A percentile compares a stretch with the other conserved stretches of the same genome.
phyloP scores from a whole-genome alignment of 352 stramenopile species.

The Globisporangium nodosum region DNA sequence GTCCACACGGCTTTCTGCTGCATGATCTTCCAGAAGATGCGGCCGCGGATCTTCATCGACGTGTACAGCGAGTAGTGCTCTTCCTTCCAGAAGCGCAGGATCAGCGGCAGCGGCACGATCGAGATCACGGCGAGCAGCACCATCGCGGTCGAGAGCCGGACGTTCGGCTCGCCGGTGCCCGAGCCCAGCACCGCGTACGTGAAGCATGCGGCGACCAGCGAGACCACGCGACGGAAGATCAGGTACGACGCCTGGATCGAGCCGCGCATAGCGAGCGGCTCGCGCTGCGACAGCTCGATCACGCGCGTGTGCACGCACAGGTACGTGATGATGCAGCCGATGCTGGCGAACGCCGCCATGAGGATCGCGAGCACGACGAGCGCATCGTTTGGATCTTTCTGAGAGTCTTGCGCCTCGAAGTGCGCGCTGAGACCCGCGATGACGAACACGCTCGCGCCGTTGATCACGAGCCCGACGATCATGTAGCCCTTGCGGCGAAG shows the following conservation, averaged over 20 bases:
- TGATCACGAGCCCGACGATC: constrained; percentile 72
- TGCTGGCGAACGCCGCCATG: constrained; percentile 14
- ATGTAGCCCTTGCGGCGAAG: constrained; percentile 90
- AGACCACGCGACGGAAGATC: constrained; percentile 23
- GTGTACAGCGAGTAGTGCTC: constrained; percentile 29
- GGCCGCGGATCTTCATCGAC: constrained; percentile 22
- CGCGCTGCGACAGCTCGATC: constrained; percentile 34
- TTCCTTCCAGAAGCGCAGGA: constrained; percentile 29
- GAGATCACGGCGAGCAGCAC: constrained; percentile 27
- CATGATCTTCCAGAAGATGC: constrained; percentile 46
- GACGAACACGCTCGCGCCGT: constrained; percentile 46
- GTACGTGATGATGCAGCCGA: constrained; percentile 27
- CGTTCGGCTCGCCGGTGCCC: constrained; percentile 9
- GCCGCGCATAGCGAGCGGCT: constrained; percentile 27
- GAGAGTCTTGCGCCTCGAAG: constrained; percentile 22
- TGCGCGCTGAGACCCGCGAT: constrained; percentile 48
- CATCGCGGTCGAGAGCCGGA: constrained; percentile 23
- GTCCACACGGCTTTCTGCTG: constrained; percentile 41
- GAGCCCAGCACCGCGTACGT: constrained; percentile 1
- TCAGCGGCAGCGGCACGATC: constrained; percentile 20
- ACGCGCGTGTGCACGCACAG: constrained; percentile 29
- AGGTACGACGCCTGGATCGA: constrained; percentile 36
- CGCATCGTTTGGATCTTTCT: background rate
- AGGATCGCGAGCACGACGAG: constrained; percentile 21
- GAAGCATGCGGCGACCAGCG: constrained; percentile 11